Evolutionary conservation across 345 rosid species (phyloP), one percentile per base, ranked within the genome.

Genomic region (Bruguiera sexangula): DNA sequence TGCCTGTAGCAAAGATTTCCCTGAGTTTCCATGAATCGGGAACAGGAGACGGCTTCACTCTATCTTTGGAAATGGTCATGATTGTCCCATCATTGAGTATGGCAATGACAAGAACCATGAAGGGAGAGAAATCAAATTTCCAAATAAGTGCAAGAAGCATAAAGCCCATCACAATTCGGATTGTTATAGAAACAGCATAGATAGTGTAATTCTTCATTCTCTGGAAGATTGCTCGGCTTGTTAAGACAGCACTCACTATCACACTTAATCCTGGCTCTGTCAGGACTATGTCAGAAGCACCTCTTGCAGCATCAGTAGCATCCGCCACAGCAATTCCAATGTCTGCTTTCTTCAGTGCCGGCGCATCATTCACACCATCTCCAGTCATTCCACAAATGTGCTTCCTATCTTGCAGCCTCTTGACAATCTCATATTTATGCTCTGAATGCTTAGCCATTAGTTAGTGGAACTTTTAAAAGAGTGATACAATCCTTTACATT

Each of bases 371-470:
- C 68, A 94, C 98, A 32, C 98, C 96, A 69, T 94, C 96, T 73
- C 98, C 98, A 22, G 97, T 94, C 97, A 94, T 94, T 51, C 98
- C 98, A 63, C 97, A 91, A 19, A 94, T 91, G 71, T 94, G 97
- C 63, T 94, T 91, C 89, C 78, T 85, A 7, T 81, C 88, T 71
- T 94, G 97, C 30, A 94, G 87, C 78, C 87, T 85, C 87, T 82
- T 89, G 69, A 93, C 98, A 57, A 93, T 93, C 86, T 91, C 96
- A 56, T 91, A 93, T 73, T 93, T 93, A 84, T 93, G 98, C 80
- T 93, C 98, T 89, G 70, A 31, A 71, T 60, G 43, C 3, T 39
- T 65, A 52, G 31, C 13, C 57, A 67, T 62, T 15, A 31, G 70
- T 75, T 75, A 80, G 70, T 30, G 27, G 26, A 52, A 51, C 19